These are phyloP conservation scores for Saturnispora mendoncae DNA, from an alignment of 805 yeast species.

Conservation along the genomic window DNA sequence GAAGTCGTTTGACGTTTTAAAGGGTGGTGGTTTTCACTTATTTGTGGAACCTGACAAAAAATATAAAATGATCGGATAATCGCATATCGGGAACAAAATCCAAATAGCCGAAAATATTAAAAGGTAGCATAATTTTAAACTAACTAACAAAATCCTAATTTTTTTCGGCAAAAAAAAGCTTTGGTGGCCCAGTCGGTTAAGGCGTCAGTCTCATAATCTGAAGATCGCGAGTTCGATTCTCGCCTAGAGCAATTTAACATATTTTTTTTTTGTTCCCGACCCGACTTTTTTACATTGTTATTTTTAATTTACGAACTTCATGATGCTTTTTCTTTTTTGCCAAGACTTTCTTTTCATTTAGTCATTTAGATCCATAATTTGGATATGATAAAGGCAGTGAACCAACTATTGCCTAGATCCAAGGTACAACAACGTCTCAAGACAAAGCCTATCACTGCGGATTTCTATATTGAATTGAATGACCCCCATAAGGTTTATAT, in stretches of 20 bases:
- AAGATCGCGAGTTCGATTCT: slow-evolving; percentile 32
- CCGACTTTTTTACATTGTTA: background rate
- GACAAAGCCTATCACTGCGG: slow-evolving; percentile 32
- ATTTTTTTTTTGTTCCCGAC: slow-evolving; percentile 13
- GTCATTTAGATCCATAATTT: background rate
- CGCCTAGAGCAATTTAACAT: slow-evolving; percentile 32
- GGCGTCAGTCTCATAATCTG: slow-evolving; percentile 32
- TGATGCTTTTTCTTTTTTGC: too few relatives aligned
- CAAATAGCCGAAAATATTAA: background rate
- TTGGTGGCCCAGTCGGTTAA: slow-evolving; percentile 31
- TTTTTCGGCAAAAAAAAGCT: slow-evolving; percentile 12
- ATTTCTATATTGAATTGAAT: slow-evolving; percentile 61
- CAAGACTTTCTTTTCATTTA: slow-evolving; percentile 3
- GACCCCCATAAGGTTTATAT: slow-evolving; percentile 67
- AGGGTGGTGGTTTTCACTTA: too few relatives aligned
- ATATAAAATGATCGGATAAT: too few relatives aligned
- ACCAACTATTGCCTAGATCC: slow-evolving; percentile 33
- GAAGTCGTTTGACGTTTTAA: too few relatives aligned
- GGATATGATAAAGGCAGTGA: slow-evolving; percentile 43
- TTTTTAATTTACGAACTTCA: too few relatives aligned
- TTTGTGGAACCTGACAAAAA: too few relatives aligned
- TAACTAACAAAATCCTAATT: too few relatives aligned
- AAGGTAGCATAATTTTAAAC: background rate
- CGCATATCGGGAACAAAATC: too few relatives aligned
- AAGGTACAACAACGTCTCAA: slow-evolving; percentile 18